These are phyloP conservation scores for Candida gorgasii DNA, from an alignment of 805 yeast genomes.

Conservation along the genomic window DNA sequence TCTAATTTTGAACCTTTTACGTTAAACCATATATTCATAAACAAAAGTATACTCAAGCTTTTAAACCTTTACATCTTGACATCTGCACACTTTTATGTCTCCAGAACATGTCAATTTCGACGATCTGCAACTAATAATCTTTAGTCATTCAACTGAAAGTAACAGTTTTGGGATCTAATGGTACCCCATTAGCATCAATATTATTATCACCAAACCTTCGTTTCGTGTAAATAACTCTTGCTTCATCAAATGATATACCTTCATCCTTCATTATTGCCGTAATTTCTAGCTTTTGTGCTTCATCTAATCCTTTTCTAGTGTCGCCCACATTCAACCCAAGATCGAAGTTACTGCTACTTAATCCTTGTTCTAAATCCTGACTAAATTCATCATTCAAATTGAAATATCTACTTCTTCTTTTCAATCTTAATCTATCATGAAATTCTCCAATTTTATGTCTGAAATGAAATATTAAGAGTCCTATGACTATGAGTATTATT, in stretches of 20 bases:
- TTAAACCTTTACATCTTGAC: neutral
- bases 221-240: conserved; percentile 56
- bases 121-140: no score
- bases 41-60: neutral
- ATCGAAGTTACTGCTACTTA: conserved; percentile 61
- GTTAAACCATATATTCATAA: neutral
- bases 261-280: conserved; percentile 53
- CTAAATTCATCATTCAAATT: conserved; percentile 14
- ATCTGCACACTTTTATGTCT: neutral
- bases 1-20: no score
- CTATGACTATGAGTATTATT: conserved; percentile 18
- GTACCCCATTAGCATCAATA: conserved; percentile 66
- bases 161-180: conserved; percentile 65
- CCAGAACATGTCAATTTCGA: no score
- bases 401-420: conserved; percentile 21
- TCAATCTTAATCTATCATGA: conserved; percentile 30
- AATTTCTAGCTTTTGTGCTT: conserved; percentile 51
- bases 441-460: conserved; percentile 28
- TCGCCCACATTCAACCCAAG: conserved; percentile 52
- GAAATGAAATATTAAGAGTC: conserved; percentile 30
- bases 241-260: conserved; percentile 63
- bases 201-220: conserved; percentile 48
- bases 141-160: conserved; percentile 29
- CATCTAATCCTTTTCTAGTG: conserved; percentile 61
- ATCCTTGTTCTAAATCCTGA: conserved; percentile 45